Percentiles rank a stretch among this genome's conserved stretches.
Conservation (phyloP, 2,329 filamentous ascomycete species). For the Cercospora sp. region DNA sequence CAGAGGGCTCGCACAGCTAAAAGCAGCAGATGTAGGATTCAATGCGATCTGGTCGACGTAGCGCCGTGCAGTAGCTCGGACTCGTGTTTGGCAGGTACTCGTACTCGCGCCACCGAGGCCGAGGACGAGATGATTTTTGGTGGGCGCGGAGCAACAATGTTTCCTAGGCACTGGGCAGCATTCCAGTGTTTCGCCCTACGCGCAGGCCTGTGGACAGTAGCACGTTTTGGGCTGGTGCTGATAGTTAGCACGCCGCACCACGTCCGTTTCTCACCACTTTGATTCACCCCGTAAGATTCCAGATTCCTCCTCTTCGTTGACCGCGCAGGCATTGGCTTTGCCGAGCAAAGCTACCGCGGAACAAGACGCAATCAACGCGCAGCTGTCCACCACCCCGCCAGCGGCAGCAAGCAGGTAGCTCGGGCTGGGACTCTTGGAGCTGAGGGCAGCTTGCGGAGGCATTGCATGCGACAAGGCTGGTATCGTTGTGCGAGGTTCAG, state of each 20-base stretch:
- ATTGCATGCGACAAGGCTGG: background rate
- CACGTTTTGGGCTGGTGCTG: slow-evolving; percentile 1
- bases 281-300: background rate
- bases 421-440: background rate
- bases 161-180: slow-evolving; percentile 6
- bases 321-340: background rate
- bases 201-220: background rate
- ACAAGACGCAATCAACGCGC: background rate
- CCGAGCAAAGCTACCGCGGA: background rate
- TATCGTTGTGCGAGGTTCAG: background rate
- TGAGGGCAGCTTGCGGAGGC: background rate
- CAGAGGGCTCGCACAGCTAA: background rate
- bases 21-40: background rate
- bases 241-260: background rate
- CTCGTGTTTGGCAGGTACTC: background rate
- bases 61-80: slow-evolving; percentile 8
- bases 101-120: background rate
- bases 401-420: background rate
- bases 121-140: background rate
- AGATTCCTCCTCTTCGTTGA: background rate
- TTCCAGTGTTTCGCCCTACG: slow-evolving; percentile 17
- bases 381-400: background rate
- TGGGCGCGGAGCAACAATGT: background rate
- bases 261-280: background rate
- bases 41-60: background rate